phyloP scores from a whole-genome alignment of 345 rosid genomes.

The Eucalyptus marginata region DNA sequence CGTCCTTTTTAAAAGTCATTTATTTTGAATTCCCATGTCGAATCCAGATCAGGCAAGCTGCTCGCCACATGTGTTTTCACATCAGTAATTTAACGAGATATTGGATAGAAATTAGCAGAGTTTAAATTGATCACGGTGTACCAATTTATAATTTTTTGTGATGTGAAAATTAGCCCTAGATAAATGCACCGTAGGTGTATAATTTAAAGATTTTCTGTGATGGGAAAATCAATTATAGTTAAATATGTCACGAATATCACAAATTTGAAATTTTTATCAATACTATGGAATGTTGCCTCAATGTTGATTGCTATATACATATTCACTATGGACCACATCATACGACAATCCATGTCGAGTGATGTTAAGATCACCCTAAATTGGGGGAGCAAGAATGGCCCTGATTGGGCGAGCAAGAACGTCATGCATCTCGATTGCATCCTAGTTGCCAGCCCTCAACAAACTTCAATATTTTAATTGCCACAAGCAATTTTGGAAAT shows the following conservation, averaged over 20 bases:
- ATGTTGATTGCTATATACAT: too few relatives aligned
- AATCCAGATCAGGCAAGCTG: fast-evolving
- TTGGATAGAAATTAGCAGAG: fast-evolving
- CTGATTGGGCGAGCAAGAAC: not conserved
- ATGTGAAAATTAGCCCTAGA: too few relatives aligned
- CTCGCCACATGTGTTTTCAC: not conserved
- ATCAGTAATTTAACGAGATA: not conserved
- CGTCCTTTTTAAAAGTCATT: not conserved
- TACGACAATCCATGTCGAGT: not conserved
- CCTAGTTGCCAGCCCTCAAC: not conserved
- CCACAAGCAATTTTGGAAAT: not conserved
- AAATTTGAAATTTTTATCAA: too few relatives aligned
- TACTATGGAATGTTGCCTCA: too few relatives aligned
- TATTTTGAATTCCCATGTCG: not conserved
- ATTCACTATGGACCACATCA: not conserved
- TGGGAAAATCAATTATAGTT: fast-evolving
- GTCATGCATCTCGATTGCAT: not conserved
- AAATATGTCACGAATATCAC: too few relatives aligned
- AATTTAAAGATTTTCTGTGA: not conserved
- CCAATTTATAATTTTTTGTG: fast-evolving
- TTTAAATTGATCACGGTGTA: fast-evolving
- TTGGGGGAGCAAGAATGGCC: not conserved
- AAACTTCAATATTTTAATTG: not conserved
- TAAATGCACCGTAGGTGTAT: not conserved
- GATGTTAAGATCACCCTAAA: not conserved